Evolutionary conservation across 2,329 filamentous ascomycete species (phyloP).

Genomic region (Albifimbria verrucaria): DNA sequence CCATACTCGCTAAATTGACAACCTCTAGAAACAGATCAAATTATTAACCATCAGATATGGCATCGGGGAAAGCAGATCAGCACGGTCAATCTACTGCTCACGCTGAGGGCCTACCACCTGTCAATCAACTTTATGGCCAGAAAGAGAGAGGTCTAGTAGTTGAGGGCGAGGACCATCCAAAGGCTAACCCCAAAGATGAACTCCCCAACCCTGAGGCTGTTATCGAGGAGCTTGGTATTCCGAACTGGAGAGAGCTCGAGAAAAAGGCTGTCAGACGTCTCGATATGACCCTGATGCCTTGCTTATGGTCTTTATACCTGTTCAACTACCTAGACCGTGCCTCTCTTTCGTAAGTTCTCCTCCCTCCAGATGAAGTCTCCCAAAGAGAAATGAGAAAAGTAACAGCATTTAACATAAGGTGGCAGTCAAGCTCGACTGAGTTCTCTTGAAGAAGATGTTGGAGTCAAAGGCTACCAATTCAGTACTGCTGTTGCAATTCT

Average conservation of each 20-base stretch:
- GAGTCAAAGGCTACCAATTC: constrained; percentile 18
- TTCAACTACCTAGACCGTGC: constrained; percentile 22
- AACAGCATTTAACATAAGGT: background rate
- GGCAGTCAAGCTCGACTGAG: constrained; percentile 19
- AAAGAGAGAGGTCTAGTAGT: no score
- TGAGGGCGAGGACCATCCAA: no score
- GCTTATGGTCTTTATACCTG: constrained; percentile 19
- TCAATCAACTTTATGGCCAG: no score
- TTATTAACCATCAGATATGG: no score
- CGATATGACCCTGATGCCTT: constrained; percentile 20
- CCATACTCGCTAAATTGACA: no score
- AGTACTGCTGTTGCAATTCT: constrained; percentile 21
- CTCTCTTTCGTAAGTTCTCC: constrained; percentile 15
- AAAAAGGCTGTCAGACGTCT: constrained; percentile 18
- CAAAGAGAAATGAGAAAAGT: no score
- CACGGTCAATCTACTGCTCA: no score
- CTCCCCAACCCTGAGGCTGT: background rate
- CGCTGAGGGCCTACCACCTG: no score
- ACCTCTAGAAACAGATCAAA: no score
- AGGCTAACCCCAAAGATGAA: no score
- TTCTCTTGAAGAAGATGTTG: constrained; percentile 18
- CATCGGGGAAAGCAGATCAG: no score
- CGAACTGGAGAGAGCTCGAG: constrained; percentile 3
- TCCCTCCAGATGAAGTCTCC: no score
- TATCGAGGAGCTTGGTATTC: background rate